Base-by-base conservation (phyloP, 2,329 filamentous ascomycete species). In the Sporothrix curviconia region DNA sequence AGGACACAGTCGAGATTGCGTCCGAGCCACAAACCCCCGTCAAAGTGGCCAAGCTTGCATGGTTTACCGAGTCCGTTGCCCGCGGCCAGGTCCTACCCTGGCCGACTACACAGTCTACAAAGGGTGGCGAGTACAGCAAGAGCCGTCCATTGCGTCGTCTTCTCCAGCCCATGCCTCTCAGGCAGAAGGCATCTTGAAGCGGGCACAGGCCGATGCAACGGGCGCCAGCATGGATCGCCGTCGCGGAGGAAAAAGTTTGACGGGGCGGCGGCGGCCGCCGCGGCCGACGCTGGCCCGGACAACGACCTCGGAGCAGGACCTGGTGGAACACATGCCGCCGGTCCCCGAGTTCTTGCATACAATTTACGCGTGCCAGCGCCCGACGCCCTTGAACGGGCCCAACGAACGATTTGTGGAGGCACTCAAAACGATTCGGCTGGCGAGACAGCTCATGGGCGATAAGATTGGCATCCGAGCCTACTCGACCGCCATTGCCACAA, bases 381-480 rank as follows among this genome's bases (percentile, higher is more conserved):
- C 84, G 1, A 90, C 91, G 0, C 87, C 85, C 0, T 71, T 82
- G 0, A 74, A 85, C 56, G 77, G 84, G 0, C 87, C 88, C 0
- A 97, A 97, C 64, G 77, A 83, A 42, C 70, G 70, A 0, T 97
- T 99, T 68, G 82, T 96, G 42, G 72, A 80, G 1, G 78, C 88
- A 60, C 78, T 99, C 5, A 81, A 84, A 64, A 85, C 86, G 59
- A 90, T 97, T 62, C 83, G 87, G 46, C 82, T 81, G 2, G 79
- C 86, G 2, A 82, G 92, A 22, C 78, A 83, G 15, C 76, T 96
- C 1, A 84, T 80, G 1, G 82, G 84, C 8, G 91, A 96, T 64
- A 79, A 87, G 47, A 84, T 95, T 59, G 90, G 90, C 2, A 84
- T 92, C 0, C 82, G 90, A 50, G 91, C 92, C 0, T 97, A 97